phyloP scores from a whole-genome alignment of 2,329 filamentous ascomycete genomes.

The Penicillium nordicum region DNA sequence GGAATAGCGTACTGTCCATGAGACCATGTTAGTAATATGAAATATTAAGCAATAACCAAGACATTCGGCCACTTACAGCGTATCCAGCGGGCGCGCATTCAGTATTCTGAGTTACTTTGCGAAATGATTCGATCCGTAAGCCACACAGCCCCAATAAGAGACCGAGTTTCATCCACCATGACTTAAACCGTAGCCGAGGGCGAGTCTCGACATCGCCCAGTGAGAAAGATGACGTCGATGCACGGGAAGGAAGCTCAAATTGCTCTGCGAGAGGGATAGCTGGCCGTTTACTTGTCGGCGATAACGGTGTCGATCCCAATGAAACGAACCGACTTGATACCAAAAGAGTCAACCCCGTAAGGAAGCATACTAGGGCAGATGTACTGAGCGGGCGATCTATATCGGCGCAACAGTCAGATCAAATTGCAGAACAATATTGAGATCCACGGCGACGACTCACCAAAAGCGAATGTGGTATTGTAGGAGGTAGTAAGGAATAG shows the following conservation, averaged over 20 bases:
- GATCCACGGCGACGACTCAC: conserved; percentile 24
- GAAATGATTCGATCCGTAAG: conserved; percentile 33
- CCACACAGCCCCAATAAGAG: conserved; percentile 8
- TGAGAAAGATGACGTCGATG: conserved; percentile 13
- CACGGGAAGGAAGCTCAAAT: conserved; percentile 22
- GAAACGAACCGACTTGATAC: conserved; percentile 35
- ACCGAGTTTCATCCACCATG: conserved; percentile 15
- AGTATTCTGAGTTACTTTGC: conserved; percentile 39
- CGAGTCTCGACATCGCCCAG: conserved; percentile 6
- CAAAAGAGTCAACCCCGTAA: conserved; percentile 40
- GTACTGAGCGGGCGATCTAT: conserved; percentile 49
- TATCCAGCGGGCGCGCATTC: conserved; percentile 43
- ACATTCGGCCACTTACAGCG: conserved; percentile 26
- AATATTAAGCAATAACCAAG: not conserved
- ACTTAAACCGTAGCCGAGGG: conserved; percentile 2
- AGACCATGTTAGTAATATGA: conserved; percentile 14
- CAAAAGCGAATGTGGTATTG: conserved; percentile 40
- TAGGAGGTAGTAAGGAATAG: conserved; percentile 36
- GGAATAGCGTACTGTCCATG: conserved; percentile 37
- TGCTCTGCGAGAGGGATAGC: conserved; percentile 29
- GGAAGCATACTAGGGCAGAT: conserved; percentile 40
- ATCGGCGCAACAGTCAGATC: conserved; percentile 11
- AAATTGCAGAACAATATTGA: not conserved
- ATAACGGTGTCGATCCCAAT: conserved; percentile 22
- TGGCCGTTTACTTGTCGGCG: conserved; percentile 26